Percentiles rank a stretch among this genome's conserved stretches.
Evolutionary conservation across 1,284 basidiomycete genomes (phyloP).

Genomic region (Trichosporon ovoides): DNA sequence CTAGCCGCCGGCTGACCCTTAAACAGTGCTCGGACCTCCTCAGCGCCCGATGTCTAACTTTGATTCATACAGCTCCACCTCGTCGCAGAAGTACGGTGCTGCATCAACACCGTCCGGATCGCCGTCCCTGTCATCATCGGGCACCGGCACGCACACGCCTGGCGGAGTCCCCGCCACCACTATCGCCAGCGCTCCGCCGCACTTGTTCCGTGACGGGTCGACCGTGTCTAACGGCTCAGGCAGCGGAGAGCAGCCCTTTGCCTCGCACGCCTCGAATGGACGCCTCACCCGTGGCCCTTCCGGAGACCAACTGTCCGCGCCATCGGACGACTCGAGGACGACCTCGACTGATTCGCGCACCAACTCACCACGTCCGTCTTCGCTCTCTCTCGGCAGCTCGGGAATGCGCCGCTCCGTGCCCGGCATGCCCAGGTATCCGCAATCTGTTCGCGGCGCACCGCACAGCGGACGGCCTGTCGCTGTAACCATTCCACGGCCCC

Average conservation of each 20-base stretch:
- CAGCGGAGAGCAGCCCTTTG: background rate
- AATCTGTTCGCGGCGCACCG: constrained; percentile 11
- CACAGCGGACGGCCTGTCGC: constrained; percentile 11
- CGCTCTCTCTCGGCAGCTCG: constrained; percentile 3
- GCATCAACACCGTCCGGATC: constrained; percentile 19
- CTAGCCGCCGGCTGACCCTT: constrained; percentile 13
- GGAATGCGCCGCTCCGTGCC: background rate
- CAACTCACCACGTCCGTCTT: constrained; percentile 14
- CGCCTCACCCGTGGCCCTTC: constrained; percentile 3
- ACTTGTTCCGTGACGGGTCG: constrained; percentile 9
- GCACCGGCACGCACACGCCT: constrained; percentile 27
- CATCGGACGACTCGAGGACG: background rate
- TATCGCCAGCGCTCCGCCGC: background rate
- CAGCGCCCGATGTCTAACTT: constrained; percentile 23
- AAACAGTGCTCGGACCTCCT: constrained; percentile 18
- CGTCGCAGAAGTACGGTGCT: background rate
- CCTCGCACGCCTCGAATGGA: background rate
- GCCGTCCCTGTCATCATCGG: constrained; percentile 23
- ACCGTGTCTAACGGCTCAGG: background rate
- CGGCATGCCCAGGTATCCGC: background rate
- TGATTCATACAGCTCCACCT: constrained; percentile 28
- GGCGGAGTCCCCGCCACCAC: constrained; percentile 1
- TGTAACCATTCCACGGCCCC: constrained; percentile 16
- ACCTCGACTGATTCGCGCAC: constrained; percentile 11
- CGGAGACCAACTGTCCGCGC: constrained; percentile 6